A percentile compares a stretch with the other conserved stretches of the same genome.
phyloP scores from a whole-genome alignment of 257 asterid genomes.

The Fraxinus americana region DNA sequence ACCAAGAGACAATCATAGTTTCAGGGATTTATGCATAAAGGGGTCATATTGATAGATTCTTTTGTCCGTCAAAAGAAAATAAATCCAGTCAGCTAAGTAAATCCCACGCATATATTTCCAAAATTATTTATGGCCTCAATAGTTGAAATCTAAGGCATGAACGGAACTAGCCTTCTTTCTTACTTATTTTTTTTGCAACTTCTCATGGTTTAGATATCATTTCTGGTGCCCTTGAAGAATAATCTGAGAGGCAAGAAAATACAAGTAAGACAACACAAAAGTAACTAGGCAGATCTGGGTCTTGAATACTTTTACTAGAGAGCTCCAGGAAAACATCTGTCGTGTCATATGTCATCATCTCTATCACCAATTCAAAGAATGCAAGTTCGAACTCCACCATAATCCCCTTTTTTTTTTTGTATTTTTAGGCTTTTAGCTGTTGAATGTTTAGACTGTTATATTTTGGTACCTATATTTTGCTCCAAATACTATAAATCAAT shows the following conservation, averaged over 20 bases:
- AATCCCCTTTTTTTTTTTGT: neutral
- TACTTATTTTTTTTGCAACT: neutral
- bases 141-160: neutral
- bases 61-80: conserved; percentile 3
- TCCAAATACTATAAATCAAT: neutral
- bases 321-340: conserved; percentile 1
- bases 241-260: neutral
- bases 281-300: neutral
- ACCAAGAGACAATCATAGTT: neutral
- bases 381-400: neutral
- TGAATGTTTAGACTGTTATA: neutral
- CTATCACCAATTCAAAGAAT: neutral
- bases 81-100: conserved; percentile 5
- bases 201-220: neutral
- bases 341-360: neutral
- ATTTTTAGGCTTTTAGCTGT: neutral
- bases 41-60: neutral
- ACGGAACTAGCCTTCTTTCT: neutral
- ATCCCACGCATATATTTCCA: neutral
- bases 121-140: conserved; percentile 11
- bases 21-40: neutral
- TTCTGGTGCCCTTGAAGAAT: neutral
- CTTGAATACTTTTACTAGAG: conserved; percentile 9
- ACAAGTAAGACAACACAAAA: neutral
- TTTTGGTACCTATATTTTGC: neutral